A percentile compares a stretch with the other conserved stretches of the same genome.
These are phyloP conservation scores for Rhododendron williamsianum DNA, from an alignment of 148 eudicot genomes.

Conservation along the genomic window DNA sequence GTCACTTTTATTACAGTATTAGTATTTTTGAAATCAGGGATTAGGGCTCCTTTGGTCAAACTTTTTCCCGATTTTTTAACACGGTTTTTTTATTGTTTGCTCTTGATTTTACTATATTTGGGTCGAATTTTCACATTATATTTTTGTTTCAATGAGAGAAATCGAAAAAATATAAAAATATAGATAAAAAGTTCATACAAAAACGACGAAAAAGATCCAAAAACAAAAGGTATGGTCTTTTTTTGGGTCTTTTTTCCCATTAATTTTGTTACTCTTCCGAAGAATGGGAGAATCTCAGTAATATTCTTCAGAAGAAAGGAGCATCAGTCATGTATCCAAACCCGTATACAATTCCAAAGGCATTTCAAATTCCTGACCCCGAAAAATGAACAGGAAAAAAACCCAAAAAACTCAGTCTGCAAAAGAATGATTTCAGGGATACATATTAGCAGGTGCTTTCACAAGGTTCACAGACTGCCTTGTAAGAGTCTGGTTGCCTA, in stretches of 20 bases:
- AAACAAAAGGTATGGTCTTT: too few relatives aligned
- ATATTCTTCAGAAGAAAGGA: neutral
- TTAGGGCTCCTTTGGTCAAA: too few relatives aligned
- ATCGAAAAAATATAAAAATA: too few relatives aligned
- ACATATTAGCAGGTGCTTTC: neutral
- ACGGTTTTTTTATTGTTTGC: too few relatives aligned
- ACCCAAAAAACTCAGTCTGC: neutral
- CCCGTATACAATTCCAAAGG: neutral
- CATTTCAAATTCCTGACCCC: neutral
- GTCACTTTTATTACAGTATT: too few relatives aligned
- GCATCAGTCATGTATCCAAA: neutral
- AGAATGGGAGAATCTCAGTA: neutral
- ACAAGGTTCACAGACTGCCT: neutral
- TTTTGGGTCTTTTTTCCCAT: neutral
- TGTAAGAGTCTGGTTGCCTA: neutral
- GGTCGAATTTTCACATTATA: too few relatives aligned
- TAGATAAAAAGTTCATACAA: too few relatives aligned
- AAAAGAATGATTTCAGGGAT: neutral
- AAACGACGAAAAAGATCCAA: too few relatives aligned
- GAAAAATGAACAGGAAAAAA: neutral
- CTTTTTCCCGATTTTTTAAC: too few relatives aligned
- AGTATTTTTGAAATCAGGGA: too few relatives aligned
- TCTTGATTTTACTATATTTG: neutral
- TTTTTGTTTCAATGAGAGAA: too few relatives aligned
- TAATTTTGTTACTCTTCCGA: neutral